These are phyloP conservation scores for Paraphaeosphaeria minitans DNA, from an alignment of 2,329 filamentous ascomycete genomes.

Conservation along the genomic window DNA sequence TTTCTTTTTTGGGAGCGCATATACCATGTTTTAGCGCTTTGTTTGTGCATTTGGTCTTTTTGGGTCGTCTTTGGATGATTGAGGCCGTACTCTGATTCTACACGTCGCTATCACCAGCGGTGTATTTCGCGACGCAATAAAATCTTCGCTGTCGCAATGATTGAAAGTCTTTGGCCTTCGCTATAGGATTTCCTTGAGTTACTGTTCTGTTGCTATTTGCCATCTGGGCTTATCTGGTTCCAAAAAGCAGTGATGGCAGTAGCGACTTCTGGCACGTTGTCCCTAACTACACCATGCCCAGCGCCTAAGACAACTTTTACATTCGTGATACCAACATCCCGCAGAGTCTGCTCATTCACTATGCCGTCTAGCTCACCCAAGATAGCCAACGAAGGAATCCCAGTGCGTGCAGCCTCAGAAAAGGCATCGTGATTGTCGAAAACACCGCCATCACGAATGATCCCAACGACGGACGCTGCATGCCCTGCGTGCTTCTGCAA, in stretches of 20 bases:
- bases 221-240: constrained; percentile 10
- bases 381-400: constrained; percentile 36
- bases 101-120: not conserved
- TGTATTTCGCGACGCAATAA: not conserved
- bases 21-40: not conserved
- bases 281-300: constrained; percentile 50
- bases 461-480: constrained; percentile 51
- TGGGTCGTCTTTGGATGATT: not conserved
- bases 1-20: not conserved
- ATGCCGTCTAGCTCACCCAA: constrained; percentile 48
- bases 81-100: not conserved
- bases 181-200: not conserved
- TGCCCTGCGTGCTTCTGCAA: constrained; percentile 54
- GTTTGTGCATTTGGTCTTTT: not conserved
- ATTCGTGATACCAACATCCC: constrained; percentile 41
- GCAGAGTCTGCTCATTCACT: constrained; percentile 40
- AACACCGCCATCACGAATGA: constrained; percentile 55
- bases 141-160: not conserved
- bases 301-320: constrained; percentile 46
- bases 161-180: not conserved
- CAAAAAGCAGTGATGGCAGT: constrained; percentile 39
- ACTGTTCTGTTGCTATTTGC: not conserved
- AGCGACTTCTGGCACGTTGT: constrained; percentile 47
- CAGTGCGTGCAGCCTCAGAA: constrained; percentile 26
- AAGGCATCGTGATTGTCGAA: constrained; percentile 48